phyloP scores from a whole-genome alignment of 331 rosid species.

The Acacia concinna region DNA sequence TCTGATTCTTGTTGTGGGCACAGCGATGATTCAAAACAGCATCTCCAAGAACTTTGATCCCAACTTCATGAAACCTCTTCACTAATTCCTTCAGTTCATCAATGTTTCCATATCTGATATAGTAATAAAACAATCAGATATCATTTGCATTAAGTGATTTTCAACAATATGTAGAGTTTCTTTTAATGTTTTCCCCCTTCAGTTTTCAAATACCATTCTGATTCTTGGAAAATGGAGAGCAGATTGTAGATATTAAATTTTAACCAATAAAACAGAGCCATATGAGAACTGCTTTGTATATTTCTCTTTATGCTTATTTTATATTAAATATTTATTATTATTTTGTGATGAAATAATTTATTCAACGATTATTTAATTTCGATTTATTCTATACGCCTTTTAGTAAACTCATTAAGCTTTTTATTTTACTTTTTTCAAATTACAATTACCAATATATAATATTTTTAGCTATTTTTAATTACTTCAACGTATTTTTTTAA shows the following conservation, averaged over 20 bases:
- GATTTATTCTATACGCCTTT: too few species aligned
- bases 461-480: too few species aligned
- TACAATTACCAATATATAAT: not conserved
- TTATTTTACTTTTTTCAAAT: too few species aligned
- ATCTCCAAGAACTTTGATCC: conserved; percentile 88
- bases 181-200: not conserved
- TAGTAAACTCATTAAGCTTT: not conserved
- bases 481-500: too few species aligned
- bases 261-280: not conserved
- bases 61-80: conserved; percentile 60
- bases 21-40: conserved; percentile 97
- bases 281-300: too few species aligned
- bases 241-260: not conserved
- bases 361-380: not conserved
- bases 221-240: not conserved
- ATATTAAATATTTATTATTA: too few species aligned
- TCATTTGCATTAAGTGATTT: conserved; percentile 12
- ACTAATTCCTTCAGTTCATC: conserved; percentile 86
- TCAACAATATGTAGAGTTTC: not conserved
- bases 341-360: too few species aligned
- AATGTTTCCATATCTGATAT: conserved; percentile 74
- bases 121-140: conserved; percentile 15
- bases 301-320: too few species aligned
- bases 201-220: too few species aligned
- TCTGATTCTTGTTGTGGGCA: conserved; percentile 75